These are phyloP conservation scores for Ambrosia hybrid DNA, from an alignment of 140 eudicot species.

Conservation along the genomic window DNA sequence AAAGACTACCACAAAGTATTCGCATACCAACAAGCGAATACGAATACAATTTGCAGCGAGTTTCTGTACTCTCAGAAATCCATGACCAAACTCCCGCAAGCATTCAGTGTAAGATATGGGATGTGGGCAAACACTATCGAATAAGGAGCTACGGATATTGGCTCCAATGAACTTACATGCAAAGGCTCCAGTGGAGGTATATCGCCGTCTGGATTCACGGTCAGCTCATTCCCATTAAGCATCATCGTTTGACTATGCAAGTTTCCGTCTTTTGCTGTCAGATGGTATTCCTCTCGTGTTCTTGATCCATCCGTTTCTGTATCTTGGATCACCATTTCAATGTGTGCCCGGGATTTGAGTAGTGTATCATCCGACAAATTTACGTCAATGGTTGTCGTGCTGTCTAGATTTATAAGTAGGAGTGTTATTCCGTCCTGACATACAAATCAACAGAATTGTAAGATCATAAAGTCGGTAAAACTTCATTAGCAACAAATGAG, in stretches of 20 bases:
- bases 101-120: constrained; percentile 13
- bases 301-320: constrained; percentile 5
- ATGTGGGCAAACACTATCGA: constrained; percentile 16
- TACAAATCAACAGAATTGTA: not conserved
- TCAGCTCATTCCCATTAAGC: constrained; percentile 49
- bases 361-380: not conserved
- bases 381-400: constrained; percentile 1
- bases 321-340: constrained; percentile 1
- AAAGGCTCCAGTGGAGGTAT: constrained; percentile 37
- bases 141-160: constrained; percentile 18
- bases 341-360: constrained; percentile 1
- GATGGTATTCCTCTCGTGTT: constrained; percentile 60
- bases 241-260: constrained; percentile 61
- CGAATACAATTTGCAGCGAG: not conserved
- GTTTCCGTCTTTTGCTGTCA: constrained; percentile 55
- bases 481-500: too few species aligned
- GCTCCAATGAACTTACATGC: constrained; percentile 4
- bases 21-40: not conserved
- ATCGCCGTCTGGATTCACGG: constrained; percentile 36
- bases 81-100: not conserved
- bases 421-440: constrained; percentile 18
- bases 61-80: not conserved
- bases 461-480: not conserved
- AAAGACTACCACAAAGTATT: not conserved
- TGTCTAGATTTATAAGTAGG: constrained; percentile 17